These are phyloP conservation scores for Drechslerella coelobrocha DNA, from an alignment of 2,329 filamentous ascomycete genomes.

Conservation along the genomic window DNA sequence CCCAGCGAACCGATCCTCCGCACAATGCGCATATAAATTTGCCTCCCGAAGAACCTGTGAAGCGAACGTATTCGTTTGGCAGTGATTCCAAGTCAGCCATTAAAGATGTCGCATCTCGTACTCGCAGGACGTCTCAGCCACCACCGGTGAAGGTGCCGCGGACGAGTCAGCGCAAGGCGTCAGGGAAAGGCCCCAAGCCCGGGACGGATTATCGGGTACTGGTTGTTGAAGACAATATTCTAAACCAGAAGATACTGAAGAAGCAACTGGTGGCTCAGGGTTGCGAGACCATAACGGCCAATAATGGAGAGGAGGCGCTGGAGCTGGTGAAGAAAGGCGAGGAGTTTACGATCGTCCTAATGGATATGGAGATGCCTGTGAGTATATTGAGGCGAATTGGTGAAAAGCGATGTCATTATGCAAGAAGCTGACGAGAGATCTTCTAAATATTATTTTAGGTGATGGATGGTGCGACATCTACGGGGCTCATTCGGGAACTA, in stretches of 20 bases:
- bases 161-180: slow-evolving; percentile 1
- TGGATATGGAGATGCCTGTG: slow-evolving; percentile 84
- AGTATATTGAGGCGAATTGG: background rate
- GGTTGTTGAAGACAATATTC: slow-evolving; percentile 72
- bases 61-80: slow-evolving; percentile 34
- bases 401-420: background rate
- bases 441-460: slow-evolving; percentile 11
- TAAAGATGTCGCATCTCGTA: slow-evolving; percentile 9
- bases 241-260: slow-evolving; percentile 71
- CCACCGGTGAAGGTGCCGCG: slow-evolving; percentile 24
- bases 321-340: slow-evolving; percentile 56
- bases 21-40: slow-evolving; percentile 32
- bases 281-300: slow-evolving; percentile 69
- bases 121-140: slow-evolving; percentile 27
- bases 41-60: slow-evolving; percentile 10
- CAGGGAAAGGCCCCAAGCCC: slow-evolving; percentile 19
- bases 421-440: slow-evolving; percentile 23
- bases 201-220: slow-evolving; percentile 60
- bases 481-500: slow-evolving; percentile 36
- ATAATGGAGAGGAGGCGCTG: slow-evolving; percentile 70
- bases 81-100: slow-evolving; percentile 14
- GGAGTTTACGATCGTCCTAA: slow-evolving; percentile 66
- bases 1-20: slow-evolving; percentile 58
- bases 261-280: slow-evolving; percentile 69
- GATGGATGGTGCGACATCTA: slow-evolving; percentile 45